phyloP scores from a whole-genome alignment of 2,329 filamentous ascomycete genomes.

The Fusarium drepaniforme region DNA sequence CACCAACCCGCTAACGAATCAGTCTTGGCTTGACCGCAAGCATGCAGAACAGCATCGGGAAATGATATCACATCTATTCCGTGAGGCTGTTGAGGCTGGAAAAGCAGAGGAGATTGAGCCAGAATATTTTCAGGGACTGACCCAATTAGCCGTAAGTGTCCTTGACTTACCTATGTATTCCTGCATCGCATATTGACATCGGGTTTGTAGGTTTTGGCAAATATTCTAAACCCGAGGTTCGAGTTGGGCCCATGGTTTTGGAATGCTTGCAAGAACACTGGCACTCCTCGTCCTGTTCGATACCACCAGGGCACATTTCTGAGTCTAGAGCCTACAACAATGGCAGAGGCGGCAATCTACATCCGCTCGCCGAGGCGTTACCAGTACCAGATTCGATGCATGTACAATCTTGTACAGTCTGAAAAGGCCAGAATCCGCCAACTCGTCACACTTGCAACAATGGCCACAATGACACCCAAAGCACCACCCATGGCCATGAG shows the following conservation, averaged over 20 bases:
- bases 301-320: slow-evolving; percentile 32
- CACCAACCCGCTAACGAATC: not conserved
- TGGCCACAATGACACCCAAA: slow-evolving; percentile 1
- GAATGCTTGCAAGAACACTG: slow-evolving; percentile 25
- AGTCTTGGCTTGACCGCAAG: slow-evolving; percentile 38
- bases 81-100: slow-evolving; percentile 24
- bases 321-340: slow-evolving; percentile 24
- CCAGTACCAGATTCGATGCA: slow-evolving; percentile 14
- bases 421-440: slow-evolving; percentile 27
- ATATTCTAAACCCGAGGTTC: slow-evolving; percentile 32
- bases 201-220: slow-evolving; percentile 19
- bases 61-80: slow-evolving; percentile 29
- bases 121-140: slow-evolving; percentile 29
- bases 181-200: not conserved
- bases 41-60: slow-evolving; percentile 15
- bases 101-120: slow-evolving; percentile 22
- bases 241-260: slow-evolving; percentile 39
- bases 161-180: accelerated
- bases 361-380: slow-evolving; percentile 26
- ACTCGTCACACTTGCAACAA: slow-evolving; percentile 2
- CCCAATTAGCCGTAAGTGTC: slow-evolving; percentile 31
- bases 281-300: slow-evolving; percentile 20
- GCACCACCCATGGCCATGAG: slow-evolving; percentile 1
- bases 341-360: slow-evolving; percentile 20
- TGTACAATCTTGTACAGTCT: slow-evolving; percentile 27